phyloP scores from a whole-genome alignment of 257 asterid species.

The Rubia yunnanensis region DNA sequence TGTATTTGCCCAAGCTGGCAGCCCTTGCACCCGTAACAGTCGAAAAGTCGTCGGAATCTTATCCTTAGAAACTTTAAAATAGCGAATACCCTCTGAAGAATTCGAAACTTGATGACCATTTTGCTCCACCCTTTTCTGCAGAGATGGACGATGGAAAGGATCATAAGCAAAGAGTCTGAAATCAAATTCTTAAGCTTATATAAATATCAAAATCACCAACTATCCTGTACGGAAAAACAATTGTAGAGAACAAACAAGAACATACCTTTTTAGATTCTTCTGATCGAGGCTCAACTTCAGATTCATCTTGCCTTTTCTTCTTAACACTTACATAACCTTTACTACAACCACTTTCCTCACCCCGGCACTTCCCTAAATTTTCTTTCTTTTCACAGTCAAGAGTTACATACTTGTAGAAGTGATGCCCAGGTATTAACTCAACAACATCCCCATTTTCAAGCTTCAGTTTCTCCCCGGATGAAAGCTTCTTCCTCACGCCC shows the following conservation, averaged over 20 bases:
- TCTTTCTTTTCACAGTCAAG: constrained; percentile 18
- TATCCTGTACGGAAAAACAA: not conserved
- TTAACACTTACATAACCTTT: constrained; percentile 23
- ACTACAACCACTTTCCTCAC: constrained; percentile 33
- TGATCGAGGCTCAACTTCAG: constrained; percentile 29
- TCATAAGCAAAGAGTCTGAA: not conserved
- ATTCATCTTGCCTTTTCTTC: constrained; percentile 43
- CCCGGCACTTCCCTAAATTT: constrained; percentile 31
- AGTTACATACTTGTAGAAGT: constrained; percentile 68
- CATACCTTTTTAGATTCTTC: constrained; percentile 10
- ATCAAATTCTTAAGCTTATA: not conserved
- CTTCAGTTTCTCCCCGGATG: constrained; percentile 52
- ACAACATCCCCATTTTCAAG: constrained; percentile 57
- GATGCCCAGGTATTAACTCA: constrained; percentile 84
- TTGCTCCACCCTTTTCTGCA: constrained; percentile 20
- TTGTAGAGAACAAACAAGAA: not conserved
- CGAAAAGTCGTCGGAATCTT: constrained; percentile 51
- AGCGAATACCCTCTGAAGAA: constrained; percentile 40
- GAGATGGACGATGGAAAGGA: constrained; percentile 15
- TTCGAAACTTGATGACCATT: constrained; percentile 17
- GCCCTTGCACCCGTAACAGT: constrained; percentile 64
- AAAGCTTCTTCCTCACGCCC: constrained; percentile 59
- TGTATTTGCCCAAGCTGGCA: constrained; percentile 89
- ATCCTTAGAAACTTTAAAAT: constrained; percentile 43
- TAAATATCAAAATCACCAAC: not conserved